Percentiles rank a stretch among this genome's conserved stretches.
Conservation (phyloP, 2,329 filamentous ascomycete species). For the Pseudogymnoascus pannorum region DNA sequence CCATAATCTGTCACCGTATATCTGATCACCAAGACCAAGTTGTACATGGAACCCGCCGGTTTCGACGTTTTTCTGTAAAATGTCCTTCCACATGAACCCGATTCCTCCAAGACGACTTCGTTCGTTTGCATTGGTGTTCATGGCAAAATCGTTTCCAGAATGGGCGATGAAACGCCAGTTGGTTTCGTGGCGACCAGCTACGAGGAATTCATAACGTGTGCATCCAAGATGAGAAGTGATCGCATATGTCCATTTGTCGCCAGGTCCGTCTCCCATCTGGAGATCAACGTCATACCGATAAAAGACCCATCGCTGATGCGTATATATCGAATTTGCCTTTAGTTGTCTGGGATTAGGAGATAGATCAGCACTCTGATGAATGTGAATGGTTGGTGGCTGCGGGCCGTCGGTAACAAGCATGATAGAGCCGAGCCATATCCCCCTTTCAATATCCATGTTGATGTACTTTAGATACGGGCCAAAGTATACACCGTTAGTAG, state of each 20-base stretch:
- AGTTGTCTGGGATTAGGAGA: constrained; percentile 89
- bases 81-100: constrained; percentile 98
- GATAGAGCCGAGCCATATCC: constrained; percentile 88
- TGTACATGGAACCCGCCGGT: constrained; percentile 95
- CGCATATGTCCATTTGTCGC: constrained; percentile 92
- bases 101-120: constrained; percentile 78
- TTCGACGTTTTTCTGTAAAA: constrained; percentile 93
- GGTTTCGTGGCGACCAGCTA: constrained; percentile 81
- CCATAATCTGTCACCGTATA: constrained; percentile 93
- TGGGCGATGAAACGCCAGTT: constrained; percentile 96
- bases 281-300: constrained; percentile 91
- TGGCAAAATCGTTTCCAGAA: constrained; percentile 90
- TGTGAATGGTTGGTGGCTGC: constrained; percentile 91
- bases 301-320: constrained; percentile 90
- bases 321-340: constrained; percentile 72
- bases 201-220: constrained; percentile 95
- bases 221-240: constrained; percentile 95
- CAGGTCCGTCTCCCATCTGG: constrained; percentile 75
- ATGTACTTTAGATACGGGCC: constrained; percentile 91
- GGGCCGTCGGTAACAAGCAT: constrained; percentile 84
- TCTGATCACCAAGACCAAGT: constrained; percentile 85
- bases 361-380: constrained; percentile 82
- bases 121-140: constrained; percentile 80
- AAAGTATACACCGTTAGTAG: constrained; percentile 96
- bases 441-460: constrained; percentile 92